Evolutionary conservation across 2,329 filamentous ascomycete species (phyloP).

Genomic region (Arthrobotrys pseudoclavata): DNA sequence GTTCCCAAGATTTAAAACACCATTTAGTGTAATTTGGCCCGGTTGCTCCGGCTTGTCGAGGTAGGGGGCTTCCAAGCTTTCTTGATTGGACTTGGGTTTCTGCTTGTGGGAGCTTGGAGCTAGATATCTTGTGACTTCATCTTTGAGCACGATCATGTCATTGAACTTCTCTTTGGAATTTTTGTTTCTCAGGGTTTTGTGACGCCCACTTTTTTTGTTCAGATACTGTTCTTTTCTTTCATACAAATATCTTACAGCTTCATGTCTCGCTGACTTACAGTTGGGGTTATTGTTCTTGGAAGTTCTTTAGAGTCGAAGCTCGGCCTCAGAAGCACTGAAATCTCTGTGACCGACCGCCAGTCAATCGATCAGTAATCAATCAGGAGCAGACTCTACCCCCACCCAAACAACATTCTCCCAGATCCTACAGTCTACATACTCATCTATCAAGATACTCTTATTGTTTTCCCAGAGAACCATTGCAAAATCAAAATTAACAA

Average conservation of each 20-base stretch:
- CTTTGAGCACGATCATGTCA: background rate
- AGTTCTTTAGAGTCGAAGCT: no score
- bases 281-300: background rate
- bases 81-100: background rate
- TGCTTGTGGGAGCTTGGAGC: slow-evolving; percentile 7
- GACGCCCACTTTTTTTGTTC: background rate
- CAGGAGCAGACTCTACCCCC: no score
- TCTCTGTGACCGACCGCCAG: background rate
- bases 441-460: no score
- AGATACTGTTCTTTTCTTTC: background rate
- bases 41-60: slow-evolving; percentile 8
- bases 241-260: background rate
- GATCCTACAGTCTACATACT: no score
- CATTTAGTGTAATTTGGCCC: slow-evolving; percentile 11
- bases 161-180: background rate
- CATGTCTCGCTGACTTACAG: no score
- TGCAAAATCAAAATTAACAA: no score
- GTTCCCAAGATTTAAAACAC: slow-evolving; percentile 28
- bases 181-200: background rate
- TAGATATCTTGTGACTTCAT: slow-evolving; percentile 8
- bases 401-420: no score
- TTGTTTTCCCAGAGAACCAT: no score
- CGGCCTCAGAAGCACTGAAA: background rate
- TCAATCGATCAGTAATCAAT: no score
- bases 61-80: background rate